Percentiles rank a stretch among this genome's conserved stretches.
Conservation (phyloP, 2,329 filamentous ascomycete genomes). For the Trichoderma oligosporum region DNA sequence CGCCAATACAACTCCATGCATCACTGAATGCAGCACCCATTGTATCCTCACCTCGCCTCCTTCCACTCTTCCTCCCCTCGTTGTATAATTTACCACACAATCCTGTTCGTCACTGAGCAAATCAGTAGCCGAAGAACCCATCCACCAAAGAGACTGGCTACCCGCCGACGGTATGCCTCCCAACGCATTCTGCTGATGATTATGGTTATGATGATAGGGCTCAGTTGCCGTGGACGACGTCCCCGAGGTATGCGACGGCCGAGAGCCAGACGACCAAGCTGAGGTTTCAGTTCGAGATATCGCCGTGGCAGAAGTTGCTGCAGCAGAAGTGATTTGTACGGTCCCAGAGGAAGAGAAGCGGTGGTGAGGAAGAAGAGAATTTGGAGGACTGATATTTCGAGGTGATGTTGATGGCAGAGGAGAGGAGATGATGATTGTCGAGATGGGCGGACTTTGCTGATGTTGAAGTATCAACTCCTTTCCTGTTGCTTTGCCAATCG, state of each 20-base stretch:
- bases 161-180: background rate
- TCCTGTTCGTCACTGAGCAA: background rate
- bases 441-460: background rate
- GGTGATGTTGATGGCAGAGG: too few species aligned
- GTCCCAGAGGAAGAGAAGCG: background rate
- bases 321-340: background rate
- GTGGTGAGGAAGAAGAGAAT: background rate
- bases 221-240: background rate
- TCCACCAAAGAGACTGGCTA: background rate
- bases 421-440: background rate
- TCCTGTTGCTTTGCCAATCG: background rate
- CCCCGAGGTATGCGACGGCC: background rate
- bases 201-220: background rate
- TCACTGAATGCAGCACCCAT: constrained; percentile 18
- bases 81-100: too few species aligned
- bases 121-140: background rate
- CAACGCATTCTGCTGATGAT: background rate
- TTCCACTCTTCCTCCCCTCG: background rate
- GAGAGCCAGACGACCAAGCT: background rate
- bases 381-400: background rate
- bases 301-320: background rate
- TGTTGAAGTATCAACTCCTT: background rate
- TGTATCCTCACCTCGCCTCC: constrained; percentile 22
- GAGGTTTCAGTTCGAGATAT: background rate
- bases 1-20: constrained; percentile 30